Evolutionary conservation across 352 stramenopile genomes (phyloP).

Genomic region (Globisporangium recalcitrans): DNA sequence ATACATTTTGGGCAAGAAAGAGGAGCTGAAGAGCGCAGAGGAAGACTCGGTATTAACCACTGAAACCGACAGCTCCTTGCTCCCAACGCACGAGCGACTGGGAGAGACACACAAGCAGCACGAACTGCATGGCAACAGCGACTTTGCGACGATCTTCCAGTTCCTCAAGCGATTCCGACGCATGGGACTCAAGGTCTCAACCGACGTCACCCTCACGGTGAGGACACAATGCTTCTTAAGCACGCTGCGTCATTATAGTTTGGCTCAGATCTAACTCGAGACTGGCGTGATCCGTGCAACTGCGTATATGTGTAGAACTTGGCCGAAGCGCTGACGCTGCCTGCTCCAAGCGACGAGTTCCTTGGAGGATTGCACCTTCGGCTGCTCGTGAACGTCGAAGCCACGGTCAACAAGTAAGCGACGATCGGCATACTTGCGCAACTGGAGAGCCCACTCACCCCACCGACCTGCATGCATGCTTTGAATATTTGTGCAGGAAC

Average conservation of each 20-base stretch:
- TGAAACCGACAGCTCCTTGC: slow-evolving; percentile 13
- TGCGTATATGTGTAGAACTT: slow-evolving; percentile 20
- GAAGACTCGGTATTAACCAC: slow-evolving; percentile 8
- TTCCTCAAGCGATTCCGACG: slow-evolving; percentile 65
- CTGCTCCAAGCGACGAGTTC: slow-evolving; percentile 25
- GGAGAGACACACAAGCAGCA: slow-evolving; percentile 25
- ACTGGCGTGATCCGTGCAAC: not conserved
- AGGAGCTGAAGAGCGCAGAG: slow-evolving; percentile 12
- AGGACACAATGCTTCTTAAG: too few relatives aligned
- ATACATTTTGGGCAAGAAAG: slow-evolving; percentile 34
- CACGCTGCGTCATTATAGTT: not conserved
- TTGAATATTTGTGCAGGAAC: slow-evolving; percentile 22
- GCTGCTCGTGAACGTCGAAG: slow-evolving; percentile 43
- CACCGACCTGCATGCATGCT: not conserved
- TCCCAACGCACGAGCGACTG: slow-evolving; percentile 35
- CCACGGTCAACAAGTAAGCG: slow-evolving; percentile 44
- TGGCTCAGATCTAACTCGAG: not conserved
- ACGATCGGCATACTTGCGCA: too few relatives aligned
- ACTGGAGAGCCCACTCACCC: too few relatives aligned
- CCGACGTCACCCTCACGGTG: slow-evolving; percentile 41
- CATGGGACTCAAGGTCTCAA: slow-evolving; percentile 47
- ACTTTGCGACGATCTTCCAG: slow-evolving; percentile 58
- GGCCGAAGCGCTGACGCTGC: slow-evolving; percentile 28
- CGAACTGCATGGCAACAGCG: slow-evolving; percentile 33
- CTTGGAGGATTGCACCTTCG: slow-evolving; percentile 42